A percentile compares a stretch with the other conserved stretches of the same genome.
Evolutionary conservation across 768 basidiomycete genomes (phyloP).

Genomic region (Collybia sp.): DNA sequence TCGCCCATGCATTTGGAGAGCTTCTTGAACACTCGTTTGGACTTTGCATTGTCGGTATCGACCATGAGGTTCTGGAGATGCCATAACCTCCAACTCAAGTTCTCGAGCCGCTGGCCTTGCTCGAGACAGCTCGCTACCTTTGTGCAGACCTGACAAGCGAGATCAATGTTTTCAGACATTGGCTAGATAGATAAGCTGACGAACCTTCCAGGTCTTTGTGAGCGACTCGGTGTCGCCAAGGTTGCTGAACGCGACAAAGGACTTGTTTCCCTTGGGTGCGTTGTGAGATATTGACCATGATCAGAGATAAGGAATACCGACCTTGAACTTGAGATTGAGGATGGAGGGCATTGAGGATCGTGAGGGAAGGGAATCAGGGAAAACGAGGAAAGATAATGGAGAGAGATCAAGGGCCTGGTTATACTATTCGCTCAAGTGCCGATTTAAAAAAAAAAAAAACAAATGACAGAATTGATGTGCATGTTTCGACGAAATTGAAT

Average conservation of each 20-base stretch:
- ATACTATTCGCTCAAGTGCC: constrained; percentile 7
- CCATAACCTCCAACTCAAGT: constrained; percentile 90
- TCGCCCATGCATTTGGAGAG: constrained; percentile 87
- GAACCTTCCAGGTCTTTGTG: constrained; percentile 89
- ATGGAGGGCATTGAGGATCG: constrained; percentile 62
- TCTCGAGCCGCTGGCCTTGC: constrained; percentile 88
- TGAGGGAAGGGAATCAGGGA: constrained; percentile 8
- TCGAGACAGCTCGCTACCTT: constrained; percentile 90
- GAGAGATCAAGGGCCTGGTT: constrained; percentile 2
- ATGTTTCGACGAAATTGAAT: too few relatives aligned
- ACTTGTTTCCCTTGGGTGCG: constrained; percentile 81
- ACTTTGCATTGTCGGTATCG: constrained; percentile 84
- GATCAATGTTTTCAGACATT: not conserved
- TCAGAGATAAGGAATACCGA: constrained; percentile 20
- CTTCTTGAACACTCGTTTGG: constrained; percentile 87
- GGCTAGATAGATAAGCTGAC: constrained; percentile 11
- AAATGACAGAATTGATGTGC: not conserved
- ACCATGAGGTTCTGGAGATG: constrained; percentile 90
- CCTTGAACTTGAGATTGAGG: constrained; percentile 86
- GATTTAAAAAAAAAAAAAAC: constrained; percentile 12
- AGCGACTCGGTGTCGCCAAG: constrained; percentile 79
- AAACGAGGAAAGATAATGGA: constrained; percentile 5
- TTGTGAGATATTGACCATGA: not conserved
- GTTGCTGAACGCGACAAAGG: constrained; percentile 90
- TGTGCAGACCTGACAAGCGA: constrained; percentile 63